Conservation (phyloP, 2,329 filamentous ascomycete genomes). For the Chrysosporium keratinophilum region DNA sequence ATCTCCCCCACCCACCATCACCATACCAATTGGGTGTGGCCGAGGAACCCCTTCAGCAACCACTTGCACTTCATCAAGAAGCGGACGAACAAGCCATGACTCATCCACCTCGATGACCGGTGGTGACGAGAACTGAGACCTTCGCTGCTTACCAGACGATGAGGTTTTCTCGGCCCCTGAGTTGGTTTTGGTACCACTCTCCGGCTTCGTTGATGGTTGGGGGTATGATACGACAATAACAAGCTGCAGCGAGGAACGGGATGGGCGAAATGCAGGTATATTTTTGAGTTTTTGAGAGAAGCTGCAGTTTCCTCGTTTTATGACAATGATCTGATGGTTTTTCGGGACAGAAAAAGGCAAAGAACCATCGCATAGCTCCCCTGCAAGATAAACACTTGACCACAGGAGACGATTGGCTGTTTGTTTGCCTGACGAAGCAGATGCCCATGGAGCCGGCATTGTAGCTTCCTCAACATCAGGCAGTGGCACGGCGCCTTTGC, state of each 20-base stretch:
- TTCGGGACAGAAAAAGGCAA: conserved; percentile 44
- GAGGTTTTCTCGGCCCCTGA: not conserved
- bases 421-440: conserved; percentile 29
- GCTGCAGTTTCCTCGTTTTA: conserved; percentile 71
- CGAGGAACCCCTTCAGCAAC: conserved; percentile 60
- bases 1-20: conserved; percentile 67
- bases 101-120: conserved; percentile 23
- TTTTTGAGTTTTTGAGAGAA: conserved; percentile 75
- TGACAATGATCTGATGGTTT: conserved; percentile 64
- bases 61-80: conserved; percentile 64
- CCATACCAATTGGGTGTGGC: conserved; percentile 64
- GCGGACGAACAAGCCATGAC: conserved; percentile 48
- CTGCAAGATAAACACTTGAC: conserved; percentile 61
- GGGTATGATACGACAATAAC: conserved; percentile 46
- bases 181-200: not conserved
- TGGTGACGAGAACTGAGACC: not conserved
- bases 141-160: not conserved
- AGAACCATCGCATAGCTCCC: conserved; percentile 51
- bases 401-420: conserved; percentile 49
- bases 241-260: conserved; percentile 56
- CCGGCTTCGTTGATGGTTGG: conserved; percentile 12
- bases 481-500: conserved; percentile 53
- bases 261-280: conserved; percentile 66
- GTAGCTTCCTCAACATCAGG: conserved; percentile 52
- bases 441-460: conserved; percentile 27